Conservation (phyloP, 2,329 filamentous ascomycete genomes). For the Lachnellula hyalina region DNA sequence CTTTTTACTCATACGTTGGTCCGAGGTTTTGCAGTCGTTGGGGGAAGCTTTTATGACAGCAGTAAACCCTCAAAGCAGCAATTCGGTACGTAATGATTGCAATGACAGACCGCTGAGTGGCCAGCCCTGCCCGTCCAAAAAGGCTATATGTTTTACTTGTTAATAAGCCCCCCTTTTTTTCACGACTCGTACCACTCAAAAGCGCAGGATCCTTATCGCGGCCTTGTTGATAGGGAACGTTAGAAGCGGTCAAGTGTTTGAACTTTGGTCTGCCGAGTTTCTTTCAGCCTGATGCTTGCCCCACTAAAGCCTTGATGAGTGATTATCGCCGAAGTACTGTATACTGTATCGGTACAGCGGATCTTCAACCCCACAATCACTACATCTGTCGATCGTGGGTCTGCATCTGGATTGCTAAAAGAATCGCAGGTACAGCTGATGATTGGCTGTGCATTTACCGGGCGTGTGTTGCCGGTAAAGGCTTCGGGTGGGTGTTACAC, state of each 20-base stretch:
- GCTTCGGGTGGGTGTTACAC: conserved; percentile 6
- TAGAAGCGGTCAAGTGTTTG: neutral
- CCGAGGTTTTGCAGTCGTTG: neutral
- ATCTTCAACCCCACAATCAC: conserved; percentile 20
- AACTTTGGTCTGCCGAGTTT: neutral
- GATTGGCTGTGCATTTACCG: conserved; percentile 10
- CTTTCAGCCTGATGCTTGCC: neutral
- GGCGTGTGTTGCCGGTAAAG: conserved; percentile 7
- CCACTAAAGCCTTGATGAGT: neutral
- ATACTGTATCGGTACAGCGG: neutral
- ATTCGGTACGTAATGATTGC: conserved; percentile 24
- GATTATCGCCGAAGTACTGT: neutral
- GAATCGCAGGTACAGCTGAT: conserved; percentile 4
- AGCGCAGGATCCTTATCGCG: conserved; percentile 5
- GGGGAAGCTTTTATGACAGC: conserved; percentile 22
- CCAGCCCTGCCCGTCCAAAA: neutral
- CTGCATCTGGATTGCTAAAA: conserved; percentile 21
- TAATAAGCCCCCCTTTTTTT: neutral
- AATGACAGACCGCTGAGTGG: conserved; percentile 8
- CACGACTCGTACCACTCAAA: conserved; percentile 2
- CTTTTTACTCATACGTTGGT: neutral
- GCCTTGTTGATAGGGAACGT: neutral
- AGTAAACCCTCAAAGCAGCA: conserved; percentile 21
- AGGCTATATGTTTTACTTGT: neutral
- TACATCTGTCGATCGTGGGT: conserved; percentile 7